Evolutionary conservation across 2,329 filamentous ascomycete species (phyloP), one percentile per base, ranked within the genome.

Genomic region (Paraphoma sp.): DNA sequence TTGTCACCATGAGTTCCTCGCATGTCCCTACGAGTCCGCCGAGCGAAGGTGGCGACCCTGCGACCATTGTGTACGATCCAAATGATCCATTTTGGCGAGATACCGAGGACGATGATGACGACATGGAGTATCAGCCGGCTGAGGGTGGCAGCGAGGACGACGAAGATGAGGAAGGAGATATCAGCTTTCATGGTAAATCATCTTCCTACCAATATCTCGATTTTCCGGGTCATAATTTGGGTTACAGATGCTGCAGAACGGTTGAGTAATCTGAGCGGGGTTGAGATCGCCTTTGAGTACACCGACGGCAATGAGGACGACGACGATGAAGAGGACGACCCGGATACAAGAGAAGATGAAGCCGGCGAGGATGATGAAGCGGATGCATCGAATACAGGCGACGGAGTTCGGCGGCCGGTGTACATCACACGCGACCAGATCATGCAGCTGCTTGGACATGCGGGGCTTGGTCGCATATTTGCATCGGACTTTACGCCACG

Each of bases 391-490:
- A 56, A 61, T 16, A 56, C 59, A 2, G 56, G 73, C 14, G 67
- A 75, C n/a, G 74, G 71, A 14, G 73, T 56, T 7, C 51, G 61
- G 58, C 72, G 77, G 60, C 62, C 73, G 18, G 57, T 65, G 48
- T 65, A 70, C 78, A 80, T 82, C 61, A 81, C 78, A 29, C 79
- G 80, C 53, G 76, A 80, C 33, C 81, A 85, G 59, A 77, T 87
- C 46, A 76, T 86, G 59, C 82, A 83, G 60, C 67, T 87, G 17
- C 77, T 87, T n/a, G 81, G 82, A 7, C 76, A 82, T 33, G 78
- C 79, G 50, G 83, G 84, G 33, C 73, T 88, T 6, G 80, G 82
- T 51, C 80, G 82, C 31, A 79, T 87, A 42, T 81, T 87, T 28
- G 70, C 74, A 56, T 59, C 67, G 2, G 73, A 74, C 49, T 69